Evolutionary conservation across 2,329 filamentous ascomycete species (phyloP).

Genomic region (Claviceps pazoutovae): DNA sequence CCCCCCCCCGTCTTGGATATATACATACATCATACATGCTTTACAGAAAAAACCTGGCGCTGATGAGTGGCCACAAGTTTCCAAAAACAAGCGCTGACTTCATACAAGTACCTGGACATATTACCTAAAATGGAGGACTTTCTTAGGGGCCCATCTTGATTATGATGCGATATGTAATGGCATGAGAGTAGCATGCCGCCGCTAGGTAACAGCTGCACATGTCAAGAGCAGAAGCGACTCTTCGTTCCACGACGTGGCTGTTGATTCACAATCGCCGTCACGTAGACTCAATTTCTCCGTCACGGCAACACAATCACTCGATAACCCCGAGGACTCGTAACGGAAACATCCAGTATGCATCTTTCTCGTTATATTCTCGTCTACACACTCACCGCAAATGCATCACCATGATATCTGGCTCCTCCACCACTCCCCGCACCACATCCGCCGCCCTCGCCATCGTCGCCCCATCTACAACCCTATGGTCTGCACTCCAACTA

Average conservation of each 20-base stretch:
- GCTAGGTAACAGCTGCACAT: too few relatives aligned
- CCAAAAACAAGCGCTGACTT: not conserved
- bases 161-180: too few relatives aligned
- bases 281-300: too few relatives aligned
- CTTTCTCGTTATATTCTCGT: not conserved
- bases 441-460: constrained; percentile 82
- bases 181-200: too few relatives aligned
- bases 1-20: not conserved
- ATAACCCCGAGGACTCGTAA: too few relatives aligned
- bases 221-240: too few relatives aligned
- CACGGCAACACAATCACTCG: too few relatives aligned
- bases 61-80: not conserved
- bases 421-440: constrained; percentile 65
- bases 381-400: constrained; percentile 49
- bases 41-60: not conserved
- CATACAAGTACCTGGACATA: not conserved
- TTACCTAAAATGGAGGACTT: too few relatives aligned
- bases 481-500: constrained; percentile 92
- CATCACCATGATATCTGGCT: constrained; percentile 76
- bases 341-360: too few relatives aligned
- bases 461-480: constrained; percentile 87
- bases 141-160: too few relatives aligned
- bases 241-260: too few relatives aligned
- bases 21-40: not conserved
- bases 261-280: too few relatives aligned